Evolutionary conservation across 1,284 basidiomycete species (phyloP).

Genomic region (Thelephora terrestris): DNA sequence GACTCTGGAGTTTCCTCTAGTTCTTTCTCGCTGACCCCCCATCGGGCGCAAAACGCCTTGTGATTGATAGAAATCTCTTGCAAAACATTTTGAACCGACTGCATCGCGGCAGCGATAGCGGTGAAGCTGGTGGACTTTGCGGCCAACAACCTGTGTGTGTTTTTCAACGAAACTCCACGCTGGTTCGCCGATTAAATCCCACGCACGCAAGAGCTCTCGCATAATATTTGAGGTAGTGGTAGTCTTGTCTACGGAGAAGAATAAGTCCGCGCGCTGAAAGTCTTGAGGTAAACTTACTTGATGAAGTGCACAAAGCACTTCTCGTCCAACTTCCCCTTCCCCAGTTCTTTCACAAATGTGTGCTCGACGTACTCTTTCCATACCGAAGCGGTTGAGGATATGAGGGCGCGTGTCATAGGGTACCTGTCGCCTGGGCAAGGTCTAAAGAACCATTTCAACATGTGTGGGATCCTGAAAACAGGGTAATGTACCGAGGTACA

Average conservation of each 20-base stretch:
- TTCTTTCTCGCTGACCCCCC: slow-evolving; percentile 53
- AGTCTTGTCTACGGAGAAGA: slow-evolving; percentile 50
- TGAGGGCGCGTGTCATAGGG: slow-evolving; percentile 62
- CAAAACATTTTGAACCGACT: slow-evolving; percentile 57
- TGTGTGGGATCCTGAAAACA: background rate
- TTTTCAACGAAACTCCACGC: background rate
- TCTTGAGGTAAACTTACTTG: slow-evolving; percentile 38
- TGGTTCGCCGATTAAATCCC: background rate
- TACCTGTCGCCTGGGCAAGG: slow-evolving; percentile 52
- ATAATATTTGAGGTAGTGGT: slow-evolving; percentile 72
- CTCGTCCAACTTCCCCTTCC: slow-evolving; percentile 55
- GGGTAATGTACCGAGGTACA: slow-evolving; percentile 46
- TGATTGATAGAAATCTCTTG: slow-evolving; percentile 65
- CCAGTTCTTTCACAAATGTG: slow-evolving; percentile 72
- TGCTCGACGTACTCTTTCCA: slow-evolving; percentile 81
- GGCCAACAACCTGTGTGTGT: slow-evolving; percentile 49
- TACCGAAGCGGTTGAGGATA: slow-evolving; percentile 39
- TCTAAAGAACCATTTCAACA: slow-evolving; percentile 25
- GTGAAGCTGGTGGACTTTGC: slow-evolving; percentile 65
- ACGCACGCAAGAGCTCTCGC: slow-evolving; percentile 60
- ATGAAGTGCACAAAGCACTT: slow-evolving; percentile 80
- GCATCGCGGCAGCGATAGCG: slow-evolving; percentile 55
- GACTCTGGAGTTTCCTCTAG: slow-evolving; percentile 58
- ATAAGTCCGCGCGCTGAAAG: background rate
- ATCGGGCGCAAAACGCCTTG: slow-evolving; percentile 57